Evolutionary conservation across 1,139 yeast species (phyloP).

Genomic region (Saccharomyces hybrid): DNA sequence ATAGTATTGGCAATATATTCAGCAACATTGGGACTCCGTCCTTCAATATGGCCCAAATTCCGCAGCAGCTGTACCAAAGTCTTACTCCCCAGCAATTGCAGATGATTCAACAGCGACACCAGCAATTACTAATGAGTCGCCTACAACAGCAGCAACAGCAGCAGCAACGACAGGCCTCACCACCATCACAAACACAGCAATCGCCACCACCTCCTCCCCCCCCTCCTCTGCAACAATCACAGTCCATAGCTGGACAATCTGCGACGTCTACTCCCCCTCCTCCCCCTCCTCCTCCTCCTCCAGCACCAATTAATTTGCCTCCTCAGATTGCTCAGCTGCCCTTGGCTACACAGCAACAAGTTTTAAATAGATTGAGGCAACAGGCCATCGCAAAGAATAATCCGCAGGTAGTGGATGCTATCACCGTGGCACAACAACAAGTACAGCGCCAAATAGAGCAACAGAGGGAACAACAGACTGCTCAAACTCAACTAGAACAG

Average conservation of each 20-base stretch:
- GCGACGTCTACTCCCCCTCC: conserved; percentile 22
- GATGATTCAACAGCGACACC: conserved; percentile 33
- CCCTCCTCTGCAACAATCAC: conserved; percentile 10
- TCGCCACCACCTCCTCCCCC: not conserved
- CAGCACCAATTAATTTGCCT: conserved; percentile 24
- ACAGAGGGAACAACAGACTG: conserved; percentile 32
- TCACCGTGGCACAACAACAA: conserved; percentile 36
- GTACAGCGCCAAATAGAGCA: conserved; percentile 23
- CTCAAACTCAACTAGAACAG: conserved; percentile 15
- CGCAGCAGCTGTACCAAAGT: conserved; percentile 29
- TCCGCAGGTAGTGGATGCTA: conserved; percentile 32
- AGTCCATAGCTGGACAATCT: conserved; percentile 10
- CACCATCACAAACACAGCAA: not conserved
- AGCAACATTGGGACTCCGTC: conserved; percentile 32
- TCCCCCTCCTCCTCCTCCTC: conserved; percentile 13
- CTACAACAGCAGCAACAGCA: conserved; percentile 23
- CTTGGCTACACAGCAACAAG: conserved; percentile 29
- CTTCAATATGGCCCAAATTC: conserved; percentile 30
- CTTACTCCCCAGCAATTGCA: conserved; percentile 32
- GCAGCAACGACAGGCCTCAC: conserved; percentile 14
- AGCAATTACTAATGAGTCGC: conserved; percentile 25
- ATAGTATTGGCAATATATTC: conserved; percentile 13
- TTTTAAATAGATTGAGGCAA: conserved; percentile 26
- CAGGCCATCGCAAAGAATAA: conserved; percentile 30
- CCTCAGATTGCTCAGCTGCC: conserved; percentile 32